These are phyloP conservation scores for Cytospora mali DNA, from an alignment of 2,329 filamentous ascomycete genomes.

Conservation along the genomic window DNA sequence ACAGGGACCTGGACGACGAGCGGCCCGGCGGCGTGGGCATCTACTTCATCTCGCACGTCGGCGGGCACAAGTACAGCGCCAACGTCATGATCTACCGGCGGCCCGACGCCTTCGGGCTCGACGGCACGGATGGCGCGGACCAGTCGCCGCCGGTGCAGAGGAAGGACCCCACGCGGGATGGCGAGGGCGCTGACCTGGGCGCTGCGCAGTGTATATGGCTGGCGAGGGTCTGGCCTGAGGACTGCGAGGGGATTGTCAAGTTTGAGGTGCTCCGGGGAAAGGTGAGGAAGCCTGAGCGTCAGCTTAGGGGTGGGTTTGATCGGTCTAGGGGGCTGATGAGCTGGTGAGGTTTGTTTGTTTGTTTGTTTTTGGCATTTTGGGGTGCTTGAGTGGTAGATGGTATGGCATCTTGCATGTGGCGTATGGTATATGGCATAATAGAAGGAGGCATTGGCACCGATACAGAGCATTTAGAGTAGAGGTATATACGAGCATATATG, in stretches of 20 bases:
- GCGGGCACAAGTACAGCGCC: conserved; percentile 93
- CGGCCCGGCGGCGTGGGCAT: conserved; percentile 90
- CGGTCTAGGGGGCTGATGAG: conserved; percentile 77
- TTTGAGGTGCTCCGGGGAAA: conserved; percentile 93
- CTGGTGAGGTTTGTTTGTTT: conserved; percentile 61
- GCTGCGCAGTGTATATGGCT: conserved; percentile 93
- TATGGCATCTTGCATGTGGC: not conserved
- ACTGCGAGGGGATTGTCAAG: conserved; percentile 88
- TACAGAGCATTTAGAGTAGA: not conserved
- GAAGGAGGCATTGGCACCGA: not conserved
- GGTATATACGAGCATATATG: not conserved
- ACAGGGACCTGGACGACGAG: conserved; percentile 85
- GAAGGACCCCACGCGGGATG: conserved; percentile 37
- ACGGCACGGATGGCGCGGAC: conserved; percentile 43
- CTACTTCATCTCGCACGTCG: conserved; percentile 95
- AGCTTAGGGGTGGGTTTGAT: conserved; percentile 91
- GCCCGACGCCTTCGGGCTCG: conserved; percentile 58
- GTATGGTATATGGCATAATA: not conserved
- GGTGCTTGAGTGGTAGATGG: not conserved
- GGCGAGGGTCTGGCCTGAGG: conserved; percentile 79
- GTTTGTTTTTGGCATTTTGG: not conserved
- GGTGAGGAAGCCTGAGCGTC: conserved; percentile 83
- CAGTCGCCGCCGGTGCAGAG: conserved; percentile 29
- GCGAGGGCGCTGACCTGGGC: conserved; percentile 51
- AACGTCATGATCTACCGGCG: conserved; percentile 91